phyloP scores from a whole-genome alignment of 2,329 filamentous ascomycete genomes.

The Emmonsia crescens region DNA sequence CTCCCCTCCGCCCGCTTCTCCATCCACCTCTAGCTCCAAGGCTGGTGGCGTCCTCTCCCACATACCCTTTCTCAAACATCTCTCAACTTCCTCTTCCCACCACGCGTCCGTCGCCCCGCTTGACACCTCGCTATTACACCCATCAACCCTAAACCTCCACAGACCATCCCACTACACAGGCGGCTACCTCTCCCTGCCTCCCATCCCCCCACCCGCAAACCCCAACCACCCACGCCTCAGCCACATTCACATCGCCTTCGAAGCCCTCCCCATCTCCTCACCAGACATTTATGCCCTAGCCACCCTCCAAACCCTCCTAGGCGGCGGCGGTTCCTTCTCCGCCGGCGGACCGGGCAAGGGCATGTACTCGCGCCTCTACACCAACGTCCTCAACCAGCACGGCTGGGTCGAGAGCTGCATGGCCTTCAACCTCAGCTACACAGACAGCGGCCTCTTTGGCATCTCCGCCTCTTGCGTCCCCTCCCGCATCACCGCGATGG shows the following conservation, averaged over 20 bases:
- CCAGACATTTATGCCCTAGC: slow-evolving; percentile 94
- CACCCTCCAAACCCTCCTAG: slow-evolving; percentile 87
- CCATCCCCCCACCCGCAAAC: slow-evolving; percentile 65
- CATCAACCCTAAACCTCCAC: slow-evolving; percentile 46
- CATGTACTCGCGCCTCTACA: slow-evolving; percentile 97
- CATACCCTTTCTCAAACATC: slow-evolving; percentile 80
- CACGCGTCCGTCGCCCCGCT: slow-evolving; percentile 46
- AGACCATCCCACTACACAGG: slow-evolving; percentile 77
- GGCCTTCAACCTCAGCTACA: slow-evolving; percentile 96
- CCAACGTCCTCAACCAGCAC: slow-evolving; percentile 93
- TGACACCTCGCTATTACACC: slow-evolving; percentile 36
- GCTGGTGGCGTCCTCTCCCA: slow-evolving; percentile 57
- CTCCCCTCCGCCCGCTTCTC: slow-evolving; percentile 20
- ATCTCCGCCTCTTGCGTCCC: slow-evolving; percentile 82
- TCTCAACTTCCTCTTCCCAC: slow-evolving; percentile 61
- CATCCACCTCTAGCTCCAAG: slow-evolving; percentile 36
- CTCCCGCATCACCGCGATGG: slow-evolving; percentile 65
- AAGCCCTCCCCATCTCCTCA: slow-evolving; percentile 80
- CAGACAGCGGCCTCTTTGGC: slow-evolving; percentile 88
- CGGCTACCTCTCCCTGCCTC: slow-evolving; percentile 77
- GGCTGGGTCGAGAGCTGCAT: slow-evolving; percentile 95
- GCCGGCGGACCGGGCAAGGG: slow-evolving; percentile 95
- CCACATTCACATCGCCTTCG: slow-evolving; percentile 91
- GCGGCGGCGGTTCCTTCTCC: slow-evolving; percentile 91
- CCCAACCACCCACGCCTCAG: slow-evolving; percentile 71